These are phyloP conservation scores for Solanum aculeatissimum DNA, from an alignment of 305 asterid species.

Conservation along the genomic window DNA sequence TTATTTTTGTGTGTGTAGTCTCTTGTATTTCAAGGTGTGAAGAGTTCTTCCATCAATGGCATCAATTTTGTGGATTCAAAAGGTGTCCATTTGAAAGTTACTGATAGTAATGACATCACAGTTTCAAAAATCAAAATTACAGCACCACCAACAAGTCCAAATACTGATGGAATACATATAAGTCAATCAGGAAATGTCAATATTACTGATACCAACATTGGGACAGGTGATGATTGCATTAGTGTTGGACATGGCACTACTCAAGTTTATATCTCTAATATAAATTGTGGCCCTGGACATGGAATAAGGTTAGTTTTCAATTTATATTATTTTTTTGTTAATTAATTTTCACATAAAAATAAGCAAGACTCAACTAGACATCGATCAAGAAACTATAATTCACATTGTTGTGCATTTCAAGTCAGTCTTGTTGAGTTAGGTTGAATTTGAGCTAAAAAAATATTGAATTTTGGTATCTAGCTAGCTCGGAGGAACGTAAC, in stretches of 20 bases:
- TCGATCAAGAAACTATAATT: too few species aligned
- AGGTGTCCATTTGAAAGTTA: slow-evolving; percentile 57
- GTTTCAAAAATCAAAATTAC: slow-evolving; percentile 22
- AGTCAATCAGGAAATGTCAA: slow-evolving; percentile 25
- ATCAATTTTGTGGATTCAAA: slow-evolving; percentile 37
- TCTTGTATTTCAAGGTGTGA: slow-evolving; percentile 16
- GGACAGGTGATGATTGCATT: slow-evolving; percentile 73
- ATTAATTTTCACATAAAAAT: not conserved
- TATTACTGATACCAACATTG: slow-evolving; percentile 28
- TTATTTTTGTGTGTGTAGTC: slow-evolving; percentile 16
- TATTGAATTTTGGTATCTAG: too few species aligned
- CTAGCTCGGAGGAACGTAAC: too few species aligned
- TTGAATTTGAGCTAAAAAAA: too few species aligned
- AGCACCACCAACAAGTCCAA: slow-evolving; percentile 66
- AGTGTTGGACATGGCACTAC: slow-evolving; percentile 47
- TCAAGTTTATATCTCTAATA: slow-evolving; percentile 7
- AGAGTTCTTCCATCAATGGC: slow-evolving; percentile 9
- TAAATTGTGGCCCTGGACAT: slow-evolving; percentile 77
- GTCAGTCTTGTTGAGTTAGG: too few species aligned
- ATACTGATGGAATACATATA: slow-evolving; percentile 68
- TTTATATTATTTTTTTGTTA: not conserved
- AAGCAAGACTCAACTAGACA: not conserved
- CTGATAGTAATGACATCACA: slow-evolving; percentile 12
- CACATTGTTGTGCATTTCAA: too few species aligned
- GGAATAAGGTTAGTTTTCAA: slow-evolving; percentile 49